Evolutionary conservation across 192 early-diverging fungal species (phyloP).

Genomic region (Rhizoclosmatium globosum): DNA sequence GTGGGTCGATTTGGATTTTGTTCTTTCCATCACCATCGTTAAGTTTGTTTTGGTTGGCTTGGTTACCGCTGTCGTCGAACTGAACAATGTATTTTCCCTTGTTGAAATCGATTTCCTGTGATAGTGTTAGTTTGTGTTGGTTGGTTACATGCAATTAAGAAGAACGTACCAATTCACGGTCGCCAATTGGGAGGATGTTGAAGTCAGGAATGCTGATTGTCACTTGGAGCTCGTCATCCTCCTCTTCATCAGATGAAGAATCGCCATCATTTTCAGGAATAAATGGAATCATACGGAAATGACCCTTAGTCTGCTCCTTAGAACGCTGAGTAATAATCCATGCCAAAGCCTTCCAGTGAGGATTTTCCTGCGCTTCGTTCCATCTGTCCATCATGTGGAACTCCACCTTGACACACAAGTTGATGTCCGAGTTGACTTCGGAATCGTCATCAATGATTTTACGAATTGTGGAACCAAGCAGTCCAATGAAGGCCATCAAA

Average conservation of each 20-base stretch:
- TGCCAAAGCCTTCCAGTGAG: constrained; percentile 44
- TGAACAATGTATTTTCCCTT: constrained; percentile 35
- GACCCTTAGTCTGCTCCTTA: constrained; percentile 38
- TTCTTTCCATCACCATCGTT: constrained; percentile 24
- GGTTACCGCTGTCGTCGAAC: constrained; percentile 34
- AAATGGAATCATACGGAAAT: constrained; percentile 45
- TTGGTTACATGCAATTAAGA: too few relatives aligned
- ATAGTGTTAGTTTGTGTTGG: too few relatives aligned
- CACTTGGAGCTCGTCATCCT: neutral
- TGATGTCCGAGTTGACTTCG: constrained; percentile 5
- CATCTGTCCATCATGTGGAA: constrained; percentile 42
- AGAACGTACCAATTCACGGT: constrained; percentile 13
- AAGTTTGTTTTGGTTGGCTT: neutral
- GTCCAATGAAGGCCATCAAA: constrained; percentile 35
- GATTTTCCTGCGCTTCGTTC: constrained; percentile 32
- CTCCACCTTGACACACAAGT: constrained; percentile 43
- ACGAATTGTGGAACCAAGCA: constrained; percentile 33
- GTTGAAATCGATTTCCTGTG: constrained; percentile 42
- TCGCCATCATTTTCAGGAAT: constrained; percentile 40
- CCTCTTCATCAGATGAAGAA: constrained; percentile 20
- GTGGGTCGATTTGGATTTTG: constrained; percentile 15
- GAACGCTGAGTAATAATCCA: constrained; percentile 44
- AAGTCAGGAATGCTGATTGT: constrained; percentile 35
- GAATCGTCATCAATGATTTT: constrained; percentile 35
- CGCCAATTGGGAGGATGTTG: constrained; percentile 48